These are phyloP conservation scores for Xylariaceae sp. DNA, from an alignment of 2,329 filamentous ascomycete genomes.

Conservation along the genomic window DNA sequence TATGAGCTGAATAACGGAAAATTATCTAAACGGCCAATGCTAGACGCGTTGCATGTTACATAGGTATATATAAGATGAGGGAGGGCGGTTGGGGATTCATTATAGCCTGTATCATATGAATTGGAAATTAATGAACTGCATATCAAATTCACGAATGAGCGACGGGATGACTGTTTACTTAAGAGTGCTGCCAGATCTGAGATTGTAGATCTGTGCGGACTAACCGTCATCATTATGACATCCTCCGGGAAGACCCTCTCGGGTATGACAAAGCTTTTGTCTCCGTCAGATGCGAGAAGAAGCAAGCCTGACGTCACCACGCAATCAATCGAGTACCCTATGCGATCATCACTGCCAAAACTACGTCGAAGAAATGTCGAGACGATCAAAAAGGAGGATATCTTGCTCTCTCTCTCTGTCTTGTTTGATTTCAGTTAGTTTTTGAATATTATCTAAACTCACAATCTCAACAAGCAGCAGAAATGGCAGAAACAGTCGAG, in stretches of 20 bases:
- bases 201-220: neutral
- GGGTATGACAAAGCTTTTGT: neutral
- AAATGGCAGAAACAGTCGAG: conserved; percentile 34
- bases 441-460: no score
- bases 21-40: neutral
- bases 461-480: neutral
- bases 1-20: neutral
- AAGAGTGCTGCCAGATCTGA: no score
- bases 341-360: neutral
- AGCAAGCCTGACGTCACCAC: conserved; percentile 27
- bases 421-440: no score
- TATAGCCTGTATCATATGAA: no score
- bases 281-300: conserved; percentile 17
- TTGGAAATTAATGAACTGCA: no score
- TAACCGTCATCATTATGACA: neutral
- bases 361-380: neutral
- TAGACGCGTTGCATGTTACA: neutral
- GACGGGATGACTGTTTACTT: no score
- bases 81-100: no score
- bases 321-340: neutral
- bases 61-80: neutral
- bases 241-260: neutral
- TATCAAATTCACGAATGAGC: no score
- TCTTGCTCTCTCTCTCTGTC: neutral
- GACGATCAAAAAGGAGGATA: neutral